Percentiles rank a stretch among this genome's conserved stretches.
These are phyloP conservation scores for Scedosporium minutisporum DNA, from an alignment of 2,329 filamentous ascomycete species.

Conservation along the genomic window DNA sequence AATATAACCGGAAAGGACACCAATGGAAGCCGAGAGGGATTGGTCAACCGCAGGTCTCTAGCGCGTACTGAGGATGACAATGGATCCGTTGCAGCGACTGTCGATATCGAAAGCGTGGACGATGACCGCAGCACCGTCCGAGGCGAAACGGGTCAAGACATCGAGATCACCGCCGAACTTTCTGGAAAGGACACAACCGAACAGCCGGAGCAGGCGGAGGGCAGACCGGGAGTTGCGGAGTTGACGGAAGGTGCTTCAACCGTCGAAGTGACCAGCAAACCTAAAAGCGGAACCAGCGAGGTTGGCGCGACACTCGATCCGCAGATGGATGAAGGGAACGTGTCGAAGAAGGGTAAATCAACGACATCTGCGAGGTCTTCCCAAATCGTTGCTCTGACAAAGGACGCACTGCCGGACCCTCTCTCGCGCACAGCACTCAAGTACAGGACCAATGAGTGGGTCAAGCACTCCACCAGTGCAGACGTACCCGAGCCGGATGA, in stretches of 20 bases:
- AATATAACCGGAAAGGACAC: constrained; percentile 15
- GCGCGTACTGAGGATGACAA: constrained; percentile 28
- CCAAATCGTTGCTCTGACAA: constrained; percentile 39
- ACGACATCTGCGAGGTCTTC: constrained; percentile 29
- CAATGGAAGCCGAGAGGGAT: constrained; percentile 33
- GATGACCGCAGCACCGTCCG: constrained; percentile 24
- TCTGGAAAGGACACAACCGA: not conserved
- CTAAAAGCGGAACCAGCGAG: constrained; percentile 6
- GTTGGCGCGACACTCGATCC: not conserved
- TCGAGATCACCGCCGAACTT: constrained; percentile 31
- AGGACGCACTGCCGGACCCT: constrained; percentile 56
- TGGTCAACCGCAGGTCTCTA: constrained; percentile 21
- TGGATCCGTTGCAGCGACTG: constrained; percentile 47
- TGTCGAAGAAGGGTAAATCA: constrained; percentile 28
- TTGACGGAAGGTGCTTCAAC: constrained; percentile 5
- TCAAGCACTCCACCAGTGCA: constrained; percentile 73
- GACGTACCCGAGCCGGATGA: constrained; percentile 61
- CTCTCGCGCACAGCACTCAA: constrained; percentile 69
- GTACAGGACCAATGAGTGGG: constrained; percentile 93
- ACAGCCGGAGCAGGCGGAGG: not conserved
- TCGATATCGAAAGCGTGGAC: constrained; percentile 41
- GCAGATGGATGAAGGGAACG: constrained; percentile 5
- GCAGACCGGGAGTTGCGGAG: constrained; percentile 7
- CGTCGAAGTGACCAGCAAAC: constrained; percentile 9
- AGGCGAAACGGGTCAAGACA: constrained; percentile 17